Evolutionary conservation across 2,329 filamentous ascomycete genomes (phyloP).

Genomic region (Penicillium brasilianum): DNA sequence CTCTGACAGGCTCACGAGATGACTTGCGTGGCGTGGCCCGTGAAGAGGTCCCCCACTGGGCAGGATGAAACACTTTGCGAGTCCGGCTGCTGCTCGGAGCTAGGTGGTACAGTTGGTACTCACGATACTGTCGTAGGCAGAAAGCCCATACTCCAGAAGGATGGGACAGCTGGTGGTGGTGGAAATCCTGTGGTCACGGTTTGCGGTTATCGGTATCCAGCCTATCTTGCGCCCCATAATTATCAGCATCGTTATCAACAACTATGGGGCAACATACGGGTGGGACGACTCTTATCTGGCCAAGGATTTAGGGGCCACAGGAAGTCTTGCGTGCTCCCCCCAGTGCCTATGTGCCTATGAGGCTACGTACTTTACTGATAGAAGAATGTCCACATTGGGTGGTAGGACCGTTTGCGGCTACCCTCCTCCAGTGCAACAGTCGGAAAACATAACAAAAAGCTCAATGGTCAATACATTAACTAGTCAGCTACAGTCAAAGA

Average conservation of each 20-base stretch:
- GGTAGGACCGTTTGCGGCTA: constrained; percentile 6
- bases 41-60: background rate
- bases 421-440: background rate
- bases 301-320: background rate
- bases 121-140: too few relatives aligned
- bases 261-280: constrained; percentile 1
- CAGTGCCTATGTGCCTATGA: background rate
- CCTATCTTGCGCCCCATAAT: constrained; percentile 8
- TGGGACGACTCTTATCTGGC: background rate
- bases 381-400: background rate
- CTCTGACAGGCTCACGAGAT: constrained; percentile 24
- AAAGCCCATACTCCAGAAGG: too few relatives aligned
- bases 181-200: background rate
- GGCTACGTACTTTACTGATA: background rate
- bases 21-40: constrained; percentile 2
- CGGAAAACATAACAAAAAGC: background rate
- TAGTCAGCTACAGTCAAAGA: background rate
- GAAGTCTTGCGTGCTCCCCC: background rate
- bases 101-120: too few relatives aligned
- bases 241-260: background rate
- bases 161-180: too few relatives aligned
- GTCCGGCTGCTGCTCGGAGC: background rate
- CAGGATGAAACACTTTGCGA: background rate
- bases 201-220: background rate
- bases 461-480: background rate